Conservation (phyloP, 2,329 filamentous ascomycete genomes). For the Diaporthe sp. region DNA sequence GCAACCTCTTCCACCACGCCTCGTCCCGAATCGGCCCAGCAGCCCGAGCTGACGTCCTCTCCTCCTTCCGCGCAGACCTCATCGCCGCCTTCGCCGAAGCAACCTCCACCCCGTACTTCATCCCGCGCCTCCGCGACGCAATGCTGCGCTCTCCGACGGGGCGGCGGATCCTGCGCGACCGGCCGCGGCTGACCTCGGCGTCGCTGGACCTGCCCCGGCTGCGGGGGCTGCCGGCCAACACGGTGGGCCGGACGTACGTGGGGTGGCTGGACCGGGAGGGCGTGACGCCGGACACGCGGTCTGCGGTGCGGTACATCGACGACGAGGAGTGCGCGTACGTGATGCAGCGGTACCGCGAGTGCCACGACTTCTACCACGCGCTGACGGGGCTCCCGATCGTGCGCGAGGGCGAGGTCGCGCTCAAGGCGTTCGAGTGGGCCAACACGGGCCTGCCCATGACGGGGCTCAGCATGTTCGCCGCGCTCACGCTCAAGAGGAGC, state of each 20-base stretch:
- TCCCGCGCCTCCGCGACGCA: conserved; percentile 87
- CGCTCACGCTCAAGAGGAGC: conserved; percentile 85
- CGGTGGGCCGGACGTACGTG: conserved; percentile 85
- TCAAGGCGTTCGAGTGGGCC: conserved; percentile 97
- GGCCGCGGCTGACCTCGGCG: conserved; percentile 88
- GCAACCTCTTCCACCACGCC: conserved; percentile 25
- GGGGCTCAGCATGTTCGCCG: conserved; percentile 84
- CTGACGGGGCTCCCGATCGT: conserved; percentile 91
- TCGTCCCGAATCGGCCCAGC: conserved; percentile 3
- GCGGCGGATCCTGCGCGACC: conserved; percentile 89
- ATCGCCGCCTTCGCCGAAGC: conserved; percentile 95
- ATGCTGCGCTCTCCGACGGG: conserved; percentile 91
- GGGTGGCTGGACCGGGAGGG: conserved; percentile 94
- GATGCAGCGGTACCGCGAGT: conserved; percentile 97
- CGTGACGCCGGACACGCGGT: conserved; percentile 90
- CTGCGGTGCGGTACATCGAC: conserved; percentile 88
- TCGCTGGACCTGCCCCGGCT: conserved; percentile 76
- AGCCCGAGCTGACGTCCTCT: conserved; percentile 18
- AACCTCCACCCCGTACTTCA: conserved; percentile 95
- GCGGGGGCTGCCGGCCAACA: conserved; percentile 77
- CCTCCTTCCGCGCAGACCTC: conserved; percentile 71
- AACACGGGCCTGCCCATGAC: conserved; percentile 98
- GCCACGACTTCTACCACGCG: conserved; percentile 98
- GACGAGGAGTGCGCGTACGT: conserved; percentile 97
- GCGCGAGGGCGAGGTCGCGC: conserved; percentile 95